Percentiles rank a stretch among this genome's conserved stretches.
Conservation (phyloP, 495 filamentous ascomycete genomes). For the Mytilinidion resinicola region DNA sequence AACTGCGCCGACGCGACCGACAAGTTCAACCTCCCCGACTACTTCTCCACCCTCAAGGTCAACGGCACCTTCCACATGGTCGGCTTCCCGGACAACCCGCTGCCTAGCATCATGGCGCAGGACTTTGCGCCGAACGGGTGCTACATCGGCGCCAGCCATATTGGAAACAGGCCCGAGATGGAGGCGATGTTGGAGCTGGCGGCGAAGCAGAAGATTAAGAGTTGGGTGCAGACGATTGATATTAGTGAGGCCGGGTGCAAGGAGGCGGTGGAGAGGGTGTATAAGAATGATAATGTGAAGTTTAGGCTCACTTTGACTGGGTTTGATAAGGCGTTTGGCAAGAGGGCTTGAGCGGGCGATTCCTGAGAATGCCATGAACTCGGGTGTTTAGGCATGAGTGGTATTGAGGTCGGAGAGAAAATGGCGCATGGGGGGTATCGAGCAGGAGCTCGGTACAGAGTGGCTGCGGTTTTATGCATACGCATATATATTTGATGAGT, state of each 20-base stretch:
- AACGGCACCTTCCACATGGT: conserved; percentile 79
- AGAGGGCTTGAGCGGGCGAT: conserved; percentile 24
- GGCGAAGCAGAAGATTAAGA: conserved; percentile 70
- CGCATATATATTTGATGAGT: too few species aligned
- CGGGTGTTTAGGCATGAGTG: too few species aligned
- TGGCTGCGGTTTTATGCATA: too few species aligned
- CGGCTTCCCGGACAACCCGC: conserved; percentile 75
- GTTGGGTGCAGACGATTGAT: conserved; percentile 72
- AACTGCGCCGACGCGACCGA: conserved; percentile 65
- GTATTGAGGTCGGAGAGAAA: too few species aligned
- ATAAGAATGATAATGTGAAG: conserved; percentile 60
- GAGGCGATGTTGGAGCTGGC: conserved; percentile 76
- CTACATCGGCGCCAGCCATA: conserved; percentile 72
- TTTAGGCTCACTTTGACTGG: conserved; percentile 61
- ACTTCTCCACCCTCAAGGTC: conserved; percentile 73
- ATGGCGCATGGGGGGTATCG: too few species aligned
- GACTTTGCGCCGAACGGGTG: conserved; percentile 71
- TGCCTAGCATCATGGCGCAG: conserved; percentile 68
- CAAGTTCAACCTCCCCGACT: conserved; percentile 61
- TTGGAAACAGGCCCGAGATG: conserved; percentile 77
- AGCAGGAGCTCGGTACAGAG: too few species aligned
- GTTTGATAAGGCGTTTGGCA: conserved; percentile 58
- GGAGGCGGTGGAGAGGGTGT: conserved; percentile 59
- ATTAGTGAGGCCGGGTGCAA: conserved; percentile 64
- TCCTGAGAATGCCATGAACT: too few species aligned